Evolutionary conservation across 331 rosid species (phyloP), one percentile per base, ranked within the genome.

Genomic region (Dryas integrifolia): DNA sequence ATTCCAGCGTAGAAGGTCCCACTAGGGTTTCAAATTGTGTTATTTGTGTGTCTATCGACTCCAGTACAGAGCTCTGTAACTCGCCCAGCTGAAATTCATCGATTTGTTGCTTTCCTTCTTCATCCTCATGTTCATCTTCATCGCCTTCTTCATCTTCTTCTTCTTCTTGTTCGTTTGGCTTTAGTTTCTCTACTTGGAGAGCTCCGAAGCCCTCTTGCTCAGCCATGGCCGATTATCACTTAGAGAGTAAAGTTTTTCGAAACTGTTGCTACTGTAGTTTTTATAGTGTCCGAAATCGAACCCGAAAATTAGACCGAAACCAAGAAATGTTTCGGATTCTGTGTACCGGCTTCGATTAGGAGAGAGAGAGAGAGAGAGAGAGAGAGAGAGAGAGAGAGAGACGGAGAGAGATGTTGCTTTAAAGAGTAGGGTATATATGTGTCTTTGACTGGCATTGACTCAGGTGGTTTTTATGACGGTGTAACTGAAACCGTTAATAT

Each of bases 361-460:
- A 50, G 68, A 44, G 77, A 52, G n/a, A n/a, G n/a, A n/a, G 81
- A 63, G 51, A 66, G 66, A 47, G 64, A 72, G 75, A 43, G 73
- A 52, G 67, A 61, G 58, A 60, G 62, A 50, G 68, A 44, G 77
- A 52, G 81, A 63, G 51, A 67, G 66, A 47, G 64, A 72, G 75
- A 43, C 65, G 67, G 73, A 52, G 67, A 61, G 58, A 60, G 10
- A 49, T 21, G 52, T 3, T 41, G 78, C 47, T 56, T 67, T 67
- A 58, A 61, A 82, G 66, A 18, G 51, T 38, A 66, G 69, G 68
- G 77, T 16, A 7, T 61, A 70, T 73, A 53, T 53, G 75, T 82
- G 85, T 80, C 83, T 83, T 84, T 92, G 98, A 93, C 97, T 80
- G 65, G 5, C n/a, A 43, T 93, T 86, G 98, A 92, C 96, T 88